A percentile compares a stretch with the other conserved stretches of the same genome.
Evolutionary conservation across 495 filamentous ascomycete genomes (phyloP).

Genomic region (Aspergillus affinis): DNA sequence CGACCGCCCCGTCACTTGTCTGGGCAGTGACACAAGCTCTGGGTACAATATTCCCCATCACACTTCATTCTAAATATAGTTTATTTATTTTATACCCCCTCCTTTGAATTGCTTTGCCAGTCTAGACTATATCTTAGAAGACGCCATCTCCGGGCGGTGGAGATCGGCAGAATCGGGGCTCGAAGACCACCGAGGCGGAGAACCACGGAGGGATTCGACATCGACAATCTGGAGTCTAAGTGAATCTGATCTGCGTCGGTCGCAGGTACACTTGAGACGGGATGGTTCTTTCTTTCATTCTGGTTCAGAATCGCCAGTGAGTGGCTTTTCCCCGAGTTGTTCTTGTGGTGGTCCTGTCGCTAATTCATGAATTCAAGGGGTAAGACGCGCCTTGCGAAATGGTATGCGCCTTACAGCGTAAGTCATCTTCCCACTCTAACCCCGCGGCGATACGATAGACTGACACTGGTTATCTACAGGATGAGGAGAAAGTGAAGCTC

Average conservation of each 20-base stretch:
- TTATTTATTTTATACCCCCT: too few relatives aligned
- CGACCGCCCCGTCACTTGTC: not conserved
- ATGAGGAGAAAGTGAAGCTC: conserved; percentile 94
- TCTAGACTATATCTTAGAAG: too few relatives aligned
- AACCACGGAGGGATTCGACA: conserved; percentile 13
- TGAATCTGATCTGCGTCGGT: conserved; percentile 23
- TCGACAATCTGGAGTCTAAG: not conserved
- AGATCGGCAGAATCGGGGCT: conserved; percentile 32
- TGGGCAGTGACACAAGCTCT: too few relatives aligned
- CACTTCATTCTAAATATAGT: too few relatives aligned
- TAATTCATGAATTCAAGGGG: conserved; percentile 59
- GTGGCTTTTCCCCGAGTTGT: conserved; percentile 20
- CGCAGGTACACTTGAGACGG: conserved; percentile 17
- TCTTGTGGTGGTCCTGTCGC: not conserved
- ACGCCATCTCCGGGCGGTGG: conserved; percentile 28
- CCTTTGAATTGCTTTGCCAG: too few relatives aligned
- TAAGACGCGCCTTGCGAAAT: conserved; percentile 97
- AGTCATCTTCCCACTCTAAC: conserved; percentile 22
- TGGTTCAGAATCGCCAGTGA: conserved; percentile 96
- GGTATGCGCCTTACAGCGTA: conserved; percentile 94
- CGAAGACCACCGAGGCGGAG: conserved; percentile 28
- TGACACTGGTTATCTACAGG: conserved; percentile 36
- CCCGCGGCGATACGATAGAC: not conserved
- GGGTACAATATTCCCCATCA: too few relatives aligned
- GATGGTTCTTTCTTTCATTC: conserved; percentile 91